Evolutionary conservation across 1,284 basidiomycete species (phyloP).

Genomic region (Rhodotorula sp.): DNA sequence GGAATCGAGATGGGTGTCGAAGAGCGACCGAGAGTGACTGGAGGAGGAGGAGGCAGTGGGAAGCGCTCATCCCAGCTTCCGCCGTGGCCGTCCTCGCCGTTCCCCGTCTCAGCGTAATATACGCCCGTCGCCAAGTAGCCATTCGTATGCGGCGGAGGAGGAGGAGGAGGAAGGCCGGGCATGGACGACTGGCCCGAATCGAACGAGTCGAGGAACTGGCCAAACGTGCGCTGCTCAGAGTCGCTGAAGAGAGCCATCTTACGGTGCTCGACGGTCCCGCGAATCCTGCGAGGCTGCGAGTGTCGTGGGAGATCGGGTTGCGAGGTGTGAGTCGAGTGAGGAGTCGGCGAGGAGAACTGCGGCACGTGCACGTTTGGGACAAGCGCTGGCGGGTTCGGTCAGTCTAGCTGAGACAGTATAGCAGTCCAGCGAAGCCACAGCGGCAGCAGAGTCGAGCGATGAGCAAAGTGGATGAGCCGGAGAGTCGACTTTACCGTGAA

Average conservation of each 20-base stretch:
- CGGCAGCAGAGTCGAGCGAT: too few relatives aligned
- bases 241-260: slow-evolving; percentile 23
- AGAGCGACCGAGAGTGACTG: not conserved
- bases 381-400: too few relatives aligned
- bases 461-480: too few relatives aligned
- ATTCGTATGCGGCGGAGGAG: not conserved
- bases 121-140: not conserved
- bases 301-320: not conserved
- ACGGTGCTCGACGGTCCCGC: not conserved
- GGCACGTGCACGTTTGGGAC: too few relatives aligned
- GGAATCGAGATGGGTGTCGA: not conserved
- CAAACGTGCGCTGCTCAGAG: slow-evolving; percentile 11
- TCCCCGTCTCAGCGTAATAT: too few relatives aligned
- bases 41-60: slow-evolving; percentile 4
- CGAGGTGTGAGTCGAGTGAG: not conserved
- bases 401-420: too few relatives aligned
- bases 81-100: too few relatives aligned
- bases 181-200: not conserved
- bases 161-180: not conserved
- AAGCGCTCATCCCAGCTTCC: not conserved
- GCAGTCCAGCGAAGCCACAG: too few relatives aligned
- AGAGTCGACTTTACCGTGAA: too few relatives aligned
- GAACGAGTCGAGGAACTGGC: slow-evolving; percentile 24
- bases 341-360: too few relatives aligned
- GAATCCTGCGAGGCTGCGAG: not conserved